Evolutionary conservation across 2,329 filamentous ascomycete genomes (phyloP).

Genomic region (Pseudonectria buxi): DNA sequence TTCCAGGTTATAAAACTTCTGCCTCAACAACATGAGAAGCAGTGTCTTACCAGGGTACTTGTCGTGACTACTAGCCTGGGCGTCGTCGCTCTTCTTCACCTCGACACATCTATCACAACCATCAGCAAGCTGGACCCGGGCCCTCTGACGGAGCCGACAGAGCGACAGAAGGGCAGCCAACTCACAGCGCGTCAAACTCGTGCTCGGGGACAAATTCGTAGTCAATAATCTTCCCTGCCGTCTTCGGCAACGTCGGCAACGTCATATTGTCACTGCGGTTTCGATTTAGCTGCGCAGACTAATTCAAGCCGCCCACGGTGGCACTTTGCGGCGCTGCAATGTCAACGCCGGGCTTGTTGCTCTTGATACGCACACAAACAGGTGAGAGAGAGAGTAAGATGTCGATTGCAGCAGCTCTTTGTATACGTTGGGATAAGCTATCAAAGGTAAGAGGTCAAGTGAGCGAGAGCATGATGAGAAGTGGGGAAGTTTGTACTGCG

Average conservation of each 20-base stretch:
- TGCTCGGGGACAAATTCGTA: slow-evolving; percentile 39
- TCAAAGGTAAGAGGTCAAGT: no score
- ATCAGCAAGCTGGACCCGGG: no score
- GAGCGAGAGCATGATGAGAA: no score
- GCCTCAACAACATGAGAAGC: neutral
- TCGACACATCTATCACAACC: slow-evolving; percentile 29
- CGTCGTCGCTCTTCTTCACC: slow-evolving; percentile 23
- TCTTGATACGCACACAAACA: neutral
- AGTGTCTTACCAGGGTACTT: slow-evolving; percentile 32
- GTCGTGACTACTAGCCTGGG: slow-evolving; percentile 10
- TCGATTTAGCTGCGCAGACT: neutral
- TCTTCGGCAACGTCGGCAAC: neutral
- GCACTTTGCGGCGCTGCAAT: no score
- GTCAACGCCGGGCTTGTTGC: no score
- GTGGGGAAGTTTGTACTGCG: no score
- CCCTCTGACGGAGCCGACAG: no score
- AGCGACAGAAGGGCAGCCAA: no score
- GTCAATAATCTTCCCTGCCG: slow-evolving; percentile 6
- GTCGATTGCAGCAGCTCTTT: no score
- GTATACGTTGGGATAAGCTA: no score
- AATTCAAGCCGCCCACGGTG: no score
- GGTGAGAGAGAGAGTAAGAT: no score
- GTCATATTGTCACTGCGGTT: neutral
- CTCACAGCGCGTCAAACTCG: slow-evolving; percentile 51
- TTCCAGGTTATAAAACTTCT: neutral